Percentiles rank a stretch among this genome's conserved stretches.
phyloP scores from a whole-genome alignment of 768 basidiomycete genomes.

The Ramaria rubella region DNA sequence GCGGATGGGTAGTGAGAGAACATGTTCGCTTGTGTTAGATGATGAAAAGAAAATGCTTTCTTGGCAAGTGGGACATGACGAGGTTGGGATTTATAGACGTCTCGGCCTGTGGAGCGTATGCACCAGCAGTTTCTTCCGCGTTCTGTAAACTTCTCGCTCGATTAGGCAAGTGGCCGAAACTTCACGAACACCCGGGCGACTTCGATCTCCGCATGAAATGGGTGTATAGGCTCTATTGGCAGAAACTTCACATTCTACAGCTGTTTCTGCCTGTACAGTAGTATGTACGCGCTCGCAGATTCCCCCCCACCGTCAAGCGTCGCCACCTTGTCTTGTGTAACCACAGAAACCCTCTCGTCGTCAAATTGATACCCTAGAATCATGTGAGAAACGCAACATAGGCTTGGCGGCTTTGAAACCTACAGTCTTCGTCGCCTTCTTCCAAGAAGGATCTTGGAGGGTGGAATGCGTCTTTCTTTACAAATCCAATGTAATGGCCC shows the following conservation, averaged over 20 bases:
- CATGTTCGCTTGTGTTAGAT: not conserved
- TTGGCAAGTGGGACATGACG: not conserved
- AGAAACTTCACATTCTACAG: not conserved
- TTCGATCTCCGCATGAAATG: not conserved
- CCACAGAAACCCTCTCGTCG: slow-evolving; percentile 86
- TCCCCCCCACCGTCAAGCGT: slow-evolving; percentile 89
- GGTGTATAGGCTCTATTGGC: not conserved
- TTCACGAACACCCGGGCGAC: too few species aligned
- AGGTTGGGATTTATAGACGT: not conserved
- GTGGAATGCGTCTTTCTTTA: slow-evolving; percentile 70
- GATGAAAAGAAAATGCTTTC: not conserved
- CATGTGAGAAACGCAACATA: not conserved
- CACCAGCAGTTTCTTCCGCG: not conserved
- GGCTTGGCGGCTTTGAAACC: slow-evolving; percentile 31
- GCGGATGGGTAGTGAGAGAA: not conserved
- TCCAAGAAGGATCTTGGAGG: slow-evolving; percentile 30
- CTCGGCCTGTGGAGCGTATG: not conserved
- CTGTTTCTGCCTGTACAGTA: slow-evolving; percentile 70
- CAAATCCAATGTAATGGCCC: slow-evolving; percentile 93
- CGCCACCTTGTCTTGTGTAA: slow-evolving; percentile 76
- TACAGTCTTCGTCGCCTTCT: slow-evolving; percentile 49
- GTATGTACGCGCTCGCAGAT: slow-evolving; percentile 83
- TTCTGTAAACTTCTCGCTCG: not conserved
- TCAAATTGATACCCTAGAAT: slow-evolving; percentile 82
- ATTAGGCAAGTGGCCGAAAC: not conserved